A percentile compares a stretch with the other conserved stretches of the same genome.
These are phyloP conservation scores for Silybum marianum DNA, from an alignment of 129 eudicot genomes.

Conservation along the genomic window DNA sequence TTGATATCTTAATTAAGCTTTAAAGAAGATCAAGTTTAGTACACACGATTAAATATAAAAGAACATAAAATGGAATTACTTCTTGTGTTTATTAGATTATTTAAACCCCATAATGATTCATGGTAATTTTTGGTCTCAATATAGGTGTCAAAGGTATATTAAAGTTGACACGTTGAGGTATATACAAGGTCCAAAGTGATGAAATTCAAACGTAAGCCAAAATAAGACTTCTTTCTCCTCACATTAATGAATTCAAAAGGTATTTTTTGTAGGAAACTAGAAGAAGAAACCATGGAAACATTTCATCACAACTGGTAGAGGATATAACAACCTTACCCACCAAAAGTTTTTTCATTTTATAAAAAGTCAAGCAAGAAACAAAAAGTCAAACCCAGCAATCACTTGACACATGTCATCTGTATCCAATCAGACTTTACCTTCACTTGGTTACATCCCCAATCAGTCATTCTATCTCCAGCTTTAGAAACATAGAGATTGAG, in stretches of 20 bases:
- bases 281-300: conserved; percentile 37
- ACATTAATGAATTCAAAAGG: conserved; percentile 27
- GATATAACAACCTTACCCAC: conserved; percentile 74
- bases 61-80: background rate
- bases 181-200: conserved; percentile 24
- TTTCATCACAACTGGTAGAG: conserved; percentile 54
- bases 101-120: background rate
- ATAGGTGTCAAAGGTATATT: conserved; percentile 18
- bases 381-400: conserved; percentile 50
- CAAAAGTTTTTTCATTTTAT: conserved; percentile 22
- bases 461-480: conserved; percentile 22
- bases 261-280: conserved; percentile 26
- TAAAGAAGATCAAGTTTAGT: background rate
- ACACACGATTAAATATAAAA: background rate
- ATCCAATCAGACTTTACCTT: conserved; percentile 18
- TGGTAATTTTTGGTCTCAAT: conserved; percentile 26
- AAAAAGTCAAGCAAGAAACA: conserved; percentile 23
- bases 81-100: background rate
- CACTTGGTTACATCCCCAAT: conserved; percentile 13
- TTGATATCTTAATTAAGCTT: background rate
- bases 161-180: conserved; percentile 36
- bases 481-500: conserved; percentile 32
- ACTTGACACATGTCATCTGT: conserved; percentile 42
- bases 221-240: conserved; percentile 15
- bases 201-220: conserved; percentile 36